These are phyloP conservation scores for Copromyces sp. DNA, from an alignment of 495 filamentous ascomycete genomes.

Conservation along the genomic window DNA sequence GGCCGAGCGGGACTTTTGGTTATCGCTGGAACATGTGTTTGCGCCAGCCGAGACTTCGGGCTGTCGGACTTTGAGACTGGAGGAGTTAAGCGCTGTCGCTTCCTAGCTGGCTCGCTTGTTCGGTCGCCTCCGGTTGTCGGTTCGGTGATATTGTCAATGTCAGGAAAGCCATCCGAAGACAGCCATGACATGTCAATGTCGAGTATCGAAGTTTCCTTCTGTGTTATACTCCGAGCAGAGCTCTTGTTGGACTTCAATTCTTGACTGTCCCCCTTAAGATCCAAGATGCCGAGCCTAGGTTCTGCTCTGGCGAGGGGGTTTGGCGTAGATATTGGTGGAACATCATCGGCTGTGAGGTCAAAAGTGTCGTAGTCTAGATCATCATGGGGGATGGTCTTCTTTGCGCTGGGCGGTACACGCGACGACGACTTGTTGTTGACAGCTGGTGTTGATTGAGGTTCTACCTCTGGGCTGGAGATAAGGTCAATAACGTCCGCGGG, in stretches of 20 bases:
- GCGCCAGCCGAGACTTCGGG: neutral
- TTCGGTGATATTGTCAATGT: neutral
- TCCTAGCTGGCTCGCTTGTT: neutral
- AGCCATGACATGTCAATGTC: neutral
- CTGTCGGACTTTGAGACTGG: neutral
- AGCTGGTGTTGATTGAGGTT: neutral
- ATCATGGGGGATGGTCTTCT: neutral
- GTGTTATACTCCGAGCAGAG: neutral
- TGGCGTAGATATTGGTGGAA: neutral
- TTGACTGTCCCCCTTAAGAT: neutral
- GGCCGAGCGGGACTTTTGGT: neutral
- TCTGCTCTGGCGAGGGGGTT: neutral
- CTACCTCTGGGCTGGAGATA: conserved; percentile 19
- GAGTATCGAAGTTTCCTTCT: neutral
- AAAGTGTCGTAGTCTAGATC: neutral
- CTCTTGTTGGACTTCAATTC: neutral
- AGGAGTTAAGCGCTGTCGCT: neutral
- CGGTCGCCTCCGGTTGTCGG: neutral
- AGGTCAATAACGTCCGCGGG: conserved; percentile 29
- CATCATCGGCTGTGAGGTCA: neutral
- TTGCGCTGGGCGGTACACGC: neutral
- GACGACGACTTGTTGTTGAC: neutral
- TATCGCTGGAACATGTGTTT: neutral
- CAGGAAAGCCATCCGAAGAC: neutral
- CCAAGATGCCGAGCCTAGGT: neutral